Conservation (phyloP, 2,329 filamentous ascomycete genomes). For the Lachnellula subtilissima region DNA sequence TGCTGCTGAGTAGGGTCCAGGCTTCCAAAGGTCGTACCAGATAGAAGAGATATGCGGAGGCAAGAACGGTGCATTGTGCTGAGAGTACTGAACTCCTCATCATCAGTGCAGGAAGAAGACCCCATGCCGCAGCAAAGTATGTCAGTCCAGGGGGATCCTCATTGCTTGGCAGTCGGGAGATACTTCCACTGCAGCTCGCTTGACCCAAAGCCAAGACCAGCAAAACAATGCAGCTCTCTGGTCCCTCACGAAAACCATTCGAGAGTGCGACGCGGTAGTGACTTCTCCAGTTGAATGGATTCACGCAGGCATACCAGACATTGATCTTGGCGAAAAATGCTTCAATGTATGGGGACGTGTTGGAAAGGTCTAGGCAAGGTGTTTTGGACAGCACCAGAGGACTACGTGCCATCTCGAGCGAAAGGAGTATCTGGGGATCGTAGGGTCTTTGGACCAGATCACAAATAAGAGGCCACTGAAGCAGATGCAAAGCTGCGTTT, state of each 20-base stretch:
- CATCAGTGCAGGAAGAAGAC: conserved; percentile 71
- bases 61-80: conserved; percentile 74
- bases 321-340: conserved; percentile 79
- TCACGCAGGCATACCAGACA: conserved; percentile 81
- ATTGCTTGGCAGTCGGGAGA: conserved; percentile 63
- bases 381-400: conserved; percentile 65
- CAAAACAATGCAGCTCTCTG: conserved; percentile 77
- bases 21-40: conserved; percentile 77
- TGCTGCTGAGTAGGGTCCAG: conserved; percentile 74
- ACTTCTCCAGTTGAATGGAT: conserved; percentile 72
- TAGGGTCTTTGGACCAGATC: conserved; percentile 73
- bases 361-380: conserved; percentile 65
- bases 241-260: conserved; percentile 70
- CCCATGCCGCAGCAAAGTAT: conserved; percentile 79
- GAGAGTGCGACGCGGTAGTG: conserved; percentile 72
- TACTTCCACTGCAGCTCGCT: conserved; percentile 70
- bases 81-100: conserved; percentile 73
- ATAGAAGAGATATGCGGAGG: conserved; percentile 78
- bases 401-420: conserved; percentile 74
- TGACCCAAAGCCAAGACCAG: conserved; percentile 73
- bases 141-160: conserved; percentile 70
- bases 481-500: conserved; percentile 70
- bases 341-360: conserved; percentile 69
- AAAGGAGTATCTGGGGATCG: conserved; percentile 74
- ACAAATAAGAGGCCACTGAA: conserved; percentile 77